A percentile compares a stretch with the other conserved stretches of the same genome.
Conservation (phyloP, 768 basidiomycete genomes). For the Russula foetens region DNA sequence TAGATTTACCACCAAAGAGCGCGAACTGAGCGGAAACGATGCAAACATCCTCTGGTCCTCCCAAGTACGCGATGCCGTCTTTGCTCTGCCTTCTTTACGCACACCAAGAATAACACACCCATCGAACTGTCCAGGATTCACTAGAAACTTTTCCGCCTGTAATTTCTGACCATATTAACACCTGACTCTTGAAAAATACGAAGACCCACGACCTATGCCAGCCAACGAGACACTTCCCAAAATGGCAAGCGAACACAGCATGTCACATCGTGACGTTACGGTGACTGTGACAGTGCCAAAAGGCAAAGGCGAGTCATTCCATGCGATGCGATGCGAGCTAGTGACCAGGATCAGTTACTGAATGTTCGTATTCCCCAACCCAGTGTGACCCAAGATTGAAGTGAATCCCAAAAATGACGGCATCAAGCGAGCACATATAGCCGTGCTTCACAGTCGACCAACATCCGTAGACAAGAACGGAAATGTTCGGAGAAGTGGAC, state of each 20-base stretch:
- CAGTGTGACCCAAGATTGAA: conserved; percentile 11
- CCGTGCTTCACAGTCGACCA: conserved; percentile 2
- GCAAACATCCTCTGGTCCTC: not conserved
- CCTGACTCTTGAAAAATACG: not conserved
- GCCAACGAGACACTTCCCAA: not conserved
- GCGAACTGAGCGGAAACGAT: not conserved
- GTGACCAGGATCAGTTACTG: not conserved
- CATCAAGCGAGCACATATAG: conserved; percentile 2
- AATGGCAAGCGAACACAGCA: not conserved
- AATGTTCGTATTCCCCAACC: not conserved
- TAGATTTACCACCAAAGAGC: not conserved
- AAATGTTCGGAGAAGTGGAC: not conserved
- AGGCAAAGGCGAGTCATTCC: conserved; percentile 8
- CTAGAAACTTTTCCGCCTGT: no score
- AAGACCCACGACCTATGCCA: not conserved
- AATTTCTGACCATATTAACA: not conserved
- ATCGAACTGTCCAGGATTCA: not conserved
- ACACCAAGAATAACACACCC: not conserved
- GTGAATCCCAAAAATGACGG: not conserved
- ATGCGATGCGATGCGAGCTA: not conserved
- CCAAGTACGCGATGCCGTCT: no score
- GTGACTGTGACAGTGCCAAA: not conserved
- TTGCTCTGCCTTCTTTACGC: not conserved
- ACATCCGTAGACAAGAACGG: not conserved
- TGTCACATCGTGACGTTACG: not conserved